Conservation (phyloP, 2,329 filamentous ascomycete species). For the Daldinia sp. region DNA sequence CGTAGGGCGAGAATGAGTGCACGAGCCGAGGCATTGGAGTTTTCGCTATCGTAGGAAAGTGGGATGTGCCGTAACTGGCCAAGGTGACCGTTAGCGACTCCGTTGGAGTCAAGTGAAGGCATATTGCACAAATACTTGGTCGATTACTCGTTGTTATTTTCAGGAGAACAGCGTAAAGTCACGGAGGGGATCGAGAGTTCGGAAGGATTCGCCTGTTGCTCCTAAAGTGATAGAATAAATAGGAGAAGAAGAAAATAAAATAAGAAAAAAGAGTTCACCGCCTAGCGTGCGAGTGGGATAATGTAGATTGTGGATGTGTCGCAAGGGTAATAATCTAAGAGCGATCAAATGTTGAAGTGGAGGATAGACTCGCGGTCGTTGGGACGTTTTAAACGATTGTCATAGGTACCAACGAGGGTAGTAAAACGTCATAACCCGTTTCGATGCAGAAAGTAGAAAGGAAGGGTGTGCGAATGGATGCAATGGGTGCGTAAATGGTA, state of each 20-base stretch:
- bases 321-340: conserved; percentile 25
- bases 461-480: conserved; percentile 1
- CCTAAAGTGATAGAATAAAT: conserved; percentile 23
- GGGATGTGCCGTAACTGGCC: conserved; percentile 73
- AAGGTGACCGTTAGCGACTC: conserved; percentile 54
- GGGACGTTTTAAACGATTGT: conserved; percentile 14
- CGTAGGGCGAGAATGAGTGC: conserved; percentile 82
- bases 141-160: conserved; percentile 19
- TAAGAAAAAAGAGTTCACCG: conserved; percentile 32
- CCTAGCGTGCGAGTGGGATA: conserved; percentile 19
- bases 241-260: conserved; percentile 6
- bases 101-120: conserved; percentile 43
- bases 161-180: conserved; percentile 7
- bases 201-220: conserved; percentile 12
- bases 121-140: conserved; percentile 37
- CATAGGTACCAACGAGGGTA: conserved; percentile 9
- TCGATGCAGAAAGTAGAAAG: conserved; percentile 22
- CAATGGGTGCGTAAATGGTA: conserved; percentile 10
- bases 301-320: conserved; percentile 27
- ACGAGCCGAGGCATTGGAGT: conserved; percentile 83
- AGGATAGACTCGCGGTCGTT: not conserved
- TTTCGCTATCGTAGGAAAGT: conserved; percentile 79
- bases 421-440: conserved; percentile 38
- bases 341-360: conserved; percentile 11
- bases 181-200: conserved; percentile 7